These are phyloP conservation scores for Eurotiales sp. DNA, from an alignment of 2,329 filamentous ascomycete species.

Conservation along the genomic window DNA sequence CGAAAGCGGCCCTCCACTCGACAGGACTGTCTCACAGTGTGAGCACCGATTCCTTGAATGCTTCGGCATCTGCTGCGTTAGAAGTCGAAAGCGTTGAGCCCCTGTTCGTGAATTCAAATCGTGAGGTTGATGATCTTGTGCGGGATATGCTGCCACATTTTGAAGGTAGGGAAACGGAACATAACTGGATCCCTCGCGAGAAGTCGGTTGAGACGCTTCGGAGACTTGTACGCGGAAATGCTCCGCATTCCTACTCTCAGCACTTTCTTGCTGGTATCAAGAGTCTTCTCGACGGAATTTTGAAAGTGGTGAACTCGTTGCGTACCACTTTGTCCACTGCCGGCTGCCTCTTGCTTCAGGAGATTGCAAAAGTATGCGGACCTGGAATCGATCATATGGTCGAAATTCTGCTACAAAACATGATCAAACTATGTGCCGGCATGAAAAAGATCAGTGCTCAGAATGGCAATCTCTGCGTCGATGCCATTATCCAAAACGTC, in stretches of 20 bases:
- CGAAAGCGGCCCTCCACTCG: constrained; percentile 21
- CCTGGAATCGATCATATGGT: constrained; percentile 81
- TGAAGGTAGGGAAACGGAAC: constrained; percentile 83
- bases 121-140: constrained; percentile 85
- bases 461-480: constrained; percentile 75
- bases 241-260: constrained; percentile 69
- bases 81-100: constrained; percentile 73
- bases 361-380: constrained; percentile 72
- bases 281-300: constrained; percentile 74
- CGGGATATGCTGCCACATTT: constrained; percentile 76
- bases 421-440: constrained; percentile 82
- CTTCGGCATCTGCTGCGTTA: constrained; percentile 41
- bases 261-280: constrained; percentile 69
- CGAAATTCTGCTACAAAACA: constrained; percentile 80
- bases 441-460: constrained; percentile 93
- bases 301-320: constrained; percentile 79
- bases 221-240: constrained; percentile 77
- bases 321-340: constrained; percentile 88
- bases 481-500: constrained; percentile 72
- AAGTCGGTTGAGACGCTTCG: constrained; percentile 74
- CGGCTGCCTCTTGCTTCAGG: constrained; percentile 78
- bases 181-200: constrained; percentile 87
- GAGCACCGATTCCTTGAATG: constrained; percentile 16
- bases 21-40: constrained; percentile 18
- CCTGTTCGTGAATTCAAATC: constrained; percentile 74